Percentiles rank a stretch among this genome's conserved stretches.
Evolutionary conservation across 805 yeast genomes (phyloP).

Genomic region (Teunomyces stri): DNA sequence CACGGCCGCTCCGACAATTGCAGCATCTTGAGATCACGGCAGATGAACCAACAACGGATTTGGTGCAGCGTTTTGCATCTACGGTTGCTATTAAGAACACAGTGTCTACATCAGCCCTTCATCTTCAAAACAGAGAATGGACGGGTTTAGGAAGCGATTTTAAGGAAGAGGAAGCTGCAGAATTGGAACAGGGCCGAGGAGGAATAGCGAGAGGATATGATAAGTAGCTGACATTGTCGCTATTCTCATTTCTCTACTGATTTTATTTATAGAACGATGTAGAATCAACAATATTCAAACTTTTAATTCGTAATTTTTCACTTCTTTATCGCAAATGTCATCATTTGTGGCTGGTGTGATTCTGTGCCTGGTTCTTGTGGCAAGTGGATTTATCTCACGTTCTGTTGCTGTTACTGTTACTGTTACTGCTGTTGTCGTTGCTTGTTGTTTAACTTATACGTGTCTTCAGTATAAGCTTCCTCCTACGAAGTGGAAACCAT

Average conservation of each 20-base stretch:
- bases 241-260: no score
- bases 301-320: neutral
- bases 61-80: slow-evolving; percentile 57
- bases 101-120: slow-evolving; percentile 83
- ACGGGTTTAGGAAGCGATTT: slow-evolving; percentile 89
- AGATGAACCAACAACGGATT: slow-evolving; percentile 21
- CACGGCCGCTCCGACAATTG: slow-evolving; percentile 71
- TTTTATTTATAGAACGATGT: no score
- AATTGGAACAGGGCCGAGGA: slow-evolving; percentile 78
- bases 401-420: no score
- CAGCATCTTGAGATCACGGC: slow-evolving; percentile 63
- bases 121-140: slow-evolving; percentile 75
- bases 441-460: no score
- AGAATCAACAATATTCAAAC: neutral
- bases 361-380: no score
- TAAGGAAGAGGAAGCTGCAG: slow-evolving; percentile 62
- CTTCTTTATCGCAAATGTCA: no score
- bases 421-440: no score
- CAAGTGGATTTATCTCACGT: no score
- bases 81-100: slow-evolving; percentile 70
- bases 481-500: neutral
- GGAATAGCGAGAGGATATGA: slow-evolving; percentile 92
- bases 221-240: slow-evolving; percentile 9
- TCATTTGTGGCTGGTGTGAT: no score
- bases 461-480: neutral